These are phyloP conservation scores for Metschnikowia koreensis DNA, from an alignment of 805 yeast species.

Conservation along the genomic window DNA sequence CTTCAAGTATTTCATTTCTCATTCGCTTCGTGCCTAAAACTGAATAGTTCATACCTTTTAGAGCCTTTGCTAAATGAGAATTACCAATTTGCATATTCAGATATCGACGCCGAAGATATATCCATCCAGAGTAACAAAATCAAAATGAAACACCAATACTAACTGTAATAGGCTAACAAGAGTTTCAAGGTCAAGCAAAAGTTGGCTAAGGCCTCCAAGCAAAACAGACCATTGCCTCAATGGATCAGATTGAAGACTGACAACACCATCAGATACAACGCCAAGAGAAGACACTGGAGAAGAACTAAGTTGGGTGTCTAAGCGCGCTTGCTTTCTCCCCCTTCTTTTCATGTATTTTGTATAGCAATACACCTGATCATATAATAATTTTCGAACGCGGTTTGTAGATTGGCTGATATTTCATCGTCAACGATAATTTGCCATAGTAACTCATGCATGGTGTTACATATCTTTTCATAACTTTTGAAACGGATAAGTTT, in stretches of 20 bases:
- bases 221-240: slow-evolving; percentile 99
- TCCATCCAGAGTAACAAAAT: not conserved
- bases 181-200: slow-evolving; percentile 96
- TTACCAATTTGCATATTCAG: not conserved
- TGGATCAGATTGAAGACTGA: slow-evolving; percentile 98
- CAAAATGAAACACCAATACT: slow-evolving; percentile 22
- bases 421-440: no score
- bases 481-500: no score
- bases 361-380: slow-evolving; percentile 20
- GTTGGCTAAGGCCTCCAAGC: slow-evolving; percentile 98
- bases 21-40: no score
- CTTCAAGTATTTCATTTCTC: no score
- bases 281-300: slow-evolving; percentile 99
- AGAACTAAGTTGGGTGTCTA: slow-evolving; percentile 98
- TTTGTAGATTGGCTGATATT: not conserved
- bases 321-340: slow-evolving; percentile 24
- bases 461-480: no score
- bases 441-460: no score
- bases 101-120: not conserved
- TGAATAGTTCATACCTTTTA: no score
- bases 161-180: slow-evolving; percentile 72
- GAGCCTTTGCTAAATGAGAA: no score
- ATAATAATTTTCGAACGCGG: not conserved
- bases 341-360: slow-evolving; percentile 16
- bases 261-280: slow-evolving; percentile 98